Conservation (phyloP, 2,329 filamentous ascomycete species). For the Aspergillus ustus region DNA sequence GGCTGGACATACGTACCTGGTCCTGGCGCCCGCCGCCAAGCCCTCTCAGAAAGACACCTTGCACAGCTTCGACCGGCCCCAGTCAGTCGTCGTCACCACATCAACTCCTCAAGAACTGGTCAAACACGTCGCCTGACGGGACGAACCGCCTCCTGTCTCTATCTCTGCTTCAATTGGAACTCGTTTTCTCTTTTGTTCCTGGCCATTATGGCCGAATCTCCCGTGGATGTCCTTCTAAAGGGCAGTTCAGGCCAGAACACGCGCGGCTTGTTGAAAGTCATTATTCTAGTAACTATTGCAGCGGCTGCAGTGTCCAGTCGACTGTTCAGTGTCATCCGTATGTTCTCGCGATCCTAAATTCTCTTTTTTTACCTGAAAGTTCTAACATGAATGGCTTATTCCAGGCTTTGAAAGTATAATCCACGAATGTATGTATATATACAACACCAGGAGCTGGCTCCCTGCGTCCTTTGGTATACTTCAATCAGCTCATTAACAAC, state of each 20-base stretch:
- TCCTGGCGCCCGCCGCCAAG: slow-evolving; percentile 36
- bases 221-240: slow-evolving; percentile 68
- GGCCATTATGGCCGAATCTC: slow-evolving; percentile 52
- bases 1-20: slow-evolving; percentile 27
- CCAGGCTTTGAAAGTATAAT: slow-evolving; percentile 97
- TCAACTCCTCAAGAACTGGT: slow-evolving; percentile 32
- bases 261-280: slow-evolving; percentile 80
- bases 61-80: slow-evolving; percentile 36
- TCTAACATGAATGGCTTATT: slow-evolving; percentile 4
- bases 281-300: slow-evolving; percentile 90
- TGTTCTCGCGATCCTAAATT: slow-evolving; percentile 43
- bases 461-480: background rate
- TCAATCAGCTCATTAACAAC: background rate
- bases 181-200: slow-evolving; percentile 32
- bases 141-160: slow-evolving; percentile 31
- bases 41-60: slow-evolving; percentile 47
- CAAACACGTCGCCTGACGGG: slow-evolving; percentile 21
- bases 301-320: slow-evolving; percentile 89
- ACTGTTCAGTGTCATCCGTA: slow-evolving; percentile 97
- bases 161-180: slow-evolving; percentile 34
- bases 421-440: slow-evolving; percentile 83
- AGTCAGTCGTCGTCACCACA: slow-evolving; percentile 24
- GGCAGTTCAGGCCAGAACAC: slow-evolving; percentile 80
- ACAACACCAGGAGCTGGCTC: background rate
- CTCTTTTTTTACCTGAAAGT: background rate